Evolutionary conservation across 352 stramenopile species (phyloP).

Genomic region (Globisporangium echinulatum): DNA sequence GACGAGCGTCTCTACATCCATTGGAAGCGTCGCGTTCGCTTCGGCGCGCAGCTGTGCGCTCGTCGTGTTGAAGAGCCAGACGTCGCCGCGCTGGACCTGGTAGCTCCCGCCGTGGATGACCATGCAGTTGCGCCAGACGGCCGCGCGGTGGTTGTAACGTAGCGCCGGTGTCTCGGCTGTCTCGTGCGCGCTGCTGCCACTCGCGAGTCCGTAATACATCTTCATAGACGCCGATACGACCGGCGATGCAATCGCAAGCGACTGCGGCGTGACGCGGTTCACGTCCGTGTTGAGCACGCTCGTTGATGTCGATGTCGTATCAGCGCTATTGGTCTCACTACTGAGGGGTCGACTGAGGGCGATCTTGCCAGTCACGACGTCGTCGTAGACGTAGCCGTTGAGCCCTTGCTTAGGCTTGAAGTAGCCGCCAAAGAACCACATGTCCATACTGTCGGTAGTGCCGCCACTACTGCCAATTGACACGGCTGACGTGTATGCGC

Average conservation of each 20-base stretch:
- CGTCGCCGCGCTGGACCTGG: conserved; percentile 52
- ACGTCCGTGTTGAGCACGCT: neutral
- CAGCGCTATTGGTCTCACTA: neutral
- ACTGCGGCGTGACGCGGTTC: conserved; percentile 11
- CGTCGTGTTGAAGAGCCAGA: conserved; percentile 69
- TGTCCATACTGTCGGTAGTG: conserved; percentile 13
- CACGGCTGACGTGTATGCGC: conserved; percentile 65
- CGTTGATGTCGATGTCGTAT: too few species aligned
- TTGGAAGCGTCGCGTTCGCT: conserved; percentile 18
- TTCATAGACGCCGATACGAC: conserved; percentile 18
- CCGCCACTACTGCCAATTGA: conserved; percentile 14
- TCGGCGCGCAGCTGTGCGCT: conserved; percentile 21
- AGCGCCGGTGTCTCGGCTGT: conserved; percentile 25
- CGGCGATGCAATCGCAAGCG: neutral
- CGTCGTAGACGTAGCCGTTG: conserved; percentile 69
- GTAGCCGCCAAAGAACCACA: conserved; percentile 78
- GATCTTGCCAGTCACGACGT: conserved; percentile 39
- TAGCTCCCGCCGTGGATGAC: conserved; percentile 70
- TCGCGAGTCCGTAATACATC: conserved; percentile 17
- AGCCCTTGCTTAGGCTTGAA: conserved; percentile 42
- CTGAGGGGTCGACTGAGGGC: conserved; percentile 11
- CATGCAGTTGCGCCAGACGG: conserved; percentile 48
- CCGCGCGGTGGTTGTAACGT: conserved; percentile 62
- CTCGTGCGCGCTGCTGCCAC: neutral
- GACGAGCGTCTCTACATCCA: conserved; percentile 62